Evolutionary conservation across 129 eudicot species (phyloP), one percentile per base, ranked within the genome.

Genomic region (Escallonia rubra): DNA sequence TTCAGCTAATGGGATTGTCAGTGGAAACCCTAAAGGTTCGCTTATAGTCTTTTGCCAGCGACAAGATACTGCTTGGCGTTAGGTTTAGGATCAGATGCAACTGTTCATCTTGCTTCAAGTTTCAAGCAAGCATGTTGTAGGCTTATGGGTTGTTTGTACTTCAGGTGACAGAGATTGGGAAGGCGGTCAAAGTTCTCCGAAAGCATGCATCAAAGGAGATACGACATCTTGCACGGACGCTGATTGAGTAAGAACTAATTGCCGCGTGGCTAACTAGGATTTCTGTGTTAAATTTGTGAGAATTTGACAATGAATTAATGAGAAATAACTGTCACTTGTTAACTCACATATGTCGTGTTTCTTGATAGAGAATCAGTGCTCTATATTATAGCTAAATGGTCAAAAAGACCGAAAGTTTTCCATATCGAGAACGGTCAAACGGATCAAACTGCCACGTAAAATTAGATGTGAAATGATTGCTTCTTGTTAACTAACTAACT

Each of bases 91-190:
- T 55, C 48, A 46, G n/a, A n/a, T 61, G 60, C 61, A 58, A 47
- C 66, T 69, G 48, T 69, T 46, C 13, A 64, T 43, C 4, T n/a
- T 66, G 50, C 13, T 68, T 50, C 13, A n/a, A 48, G 62, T 60
- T 41, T 34, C 59, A 10, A 15, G 42, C 34, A 8, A 59, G 23
- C 44, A n/a, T 47, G 8, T 23, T 57, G 23, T n/a, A 12, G 46
- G 34, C 13, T 47, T 45, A 23, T 43, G 48, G 7, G 59, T 64
- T 54, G 64, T 63, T 67, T 68, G 11, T 71, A 38, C 16, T 83
- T 76, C 84, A 93, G 98, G 90, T 69, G 15, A 86, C 98, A 1
- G 92, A 86, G 79, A 86, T 93, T 52, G 96, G 98, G 48, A 93
- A 86, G 79, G 73, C 96, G 58, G 96, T 89, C 51, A 86, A 82